Base-by-base conservation (phyloP, 768 basidiomycete species). In the Lactarius psammicola region DNA sequence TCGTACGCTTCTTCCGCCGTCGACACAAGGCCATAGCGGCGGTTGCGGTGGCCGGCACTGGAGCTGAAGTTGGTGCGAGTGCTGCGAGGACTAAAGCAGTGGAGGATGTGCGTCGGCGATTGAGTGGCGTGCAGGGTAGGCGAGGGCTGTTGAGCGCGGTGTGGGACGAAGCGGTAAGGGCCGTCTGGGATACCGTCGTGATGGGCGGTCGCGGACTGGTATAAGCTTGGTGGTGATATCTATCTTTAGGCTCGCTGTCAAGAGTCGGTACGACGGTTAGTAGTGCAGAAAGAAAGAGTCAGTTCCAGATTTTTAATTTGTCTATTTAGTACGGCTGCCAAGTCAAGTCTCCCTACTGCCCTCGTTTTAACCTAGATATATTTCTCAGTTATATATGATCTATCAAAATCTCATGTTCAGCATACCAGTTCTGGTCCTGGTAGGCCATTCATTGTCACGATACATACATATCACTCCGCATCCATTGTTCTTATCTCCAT, bases 191-290 rank as follows among this genome's bases (percentile, higher is more conserved):
- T 58, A 70, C 69, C 2, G 62, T 69, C 4, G 33, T 55, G 28
- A 70, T 70, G 69, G 69, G 69, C 9, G 69, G 69, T 8, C 55
- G 69, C n/a, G 69, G 69, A 18, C 64, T 70, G 28, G 68, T 70
- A 6, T 70, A 42, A 58, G 3, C 40, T 20, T 20, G 42, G 42
- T 5, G 18, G 28, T 33, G n/a, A n/a, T 23, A 11, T 51, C 23
- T 51, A 51, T 26, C n/a, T 26, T 51, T 51, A 26, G 49, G 49
- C 23, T 51, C 8, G 26, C n/a, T n/a, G 20, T n/a, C n/a, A n/a
- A n/a, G n/a, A n/a, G n/a, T n/a, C n/a, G n/a, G n/a, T n/a, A 26
- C 8, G 46, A 9, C 17, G 38, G 38, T 40, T 18, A 18, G 38
- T 40, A 49, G 17, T 7, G 30, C 28, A 54, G 53, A 31, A 31